A percentile compares a stretch with the other conserved stretches of the same genome.
Conservation (phyloP, 345 rosid species). For the Boechera stricta region DNA sequence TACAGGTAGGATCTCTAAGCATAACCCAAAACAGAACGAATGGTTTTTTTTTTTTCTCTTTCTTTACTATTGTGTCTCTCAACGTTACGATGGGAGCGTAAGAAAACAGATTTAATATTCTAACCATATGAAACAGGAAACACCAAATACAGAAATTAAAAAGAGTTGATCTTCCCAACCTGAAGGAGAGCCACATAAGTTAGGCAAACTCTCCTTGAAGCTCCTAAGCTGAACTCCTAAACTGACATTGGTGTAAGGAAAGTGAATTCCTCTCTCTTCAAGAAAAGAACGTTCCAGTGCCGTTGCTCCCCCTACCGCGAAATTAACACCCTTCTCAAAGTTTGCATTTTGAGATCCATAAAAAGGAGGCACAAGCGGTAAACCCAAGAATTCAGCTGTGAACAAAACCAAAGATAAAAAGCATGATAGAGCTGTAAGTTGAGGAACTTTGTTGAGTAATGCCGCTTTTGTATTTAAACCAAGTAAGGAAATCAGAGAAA, state of each 20-base stretch:
- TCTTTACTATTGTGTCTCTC: background rate
- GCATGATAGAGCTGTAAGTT: background rate
- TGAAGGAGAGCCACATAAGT: slow-evolving; percentile 44
- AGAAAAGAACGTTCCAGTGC: slow-evolving; percentile 48
- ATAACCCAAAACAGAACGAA: slow-evolving; percentile 17
- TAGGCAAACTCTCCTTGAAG: slow-evolving; percentile 51
- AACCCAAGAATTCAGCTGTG: slow-evolving; percentile 51
- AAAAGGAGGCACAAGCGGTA: slow-evolving; percentile 48
- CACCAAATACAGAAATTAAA: background rate
- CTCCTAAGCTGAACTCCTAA: slow-evolving; percentile 48
- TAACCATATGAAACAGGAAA: background rate
- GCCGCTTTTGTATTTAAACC: too few relatives aligned
- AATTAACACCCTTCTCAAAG: slow-evolving; percentile 51
- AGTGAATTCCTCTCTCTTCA: slow-evolving; percentile 42
- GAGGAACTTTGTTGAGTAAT: background rate
- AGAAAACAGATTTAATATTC: background rate
- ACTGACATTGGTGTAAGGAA: slow-evolving; percentile 40
- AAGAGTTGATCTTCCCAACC: slow-evolving; percentile 8
- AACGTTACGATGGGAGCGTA: too few relatives aligned
- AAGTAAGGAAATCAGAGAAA: too few relatives aligned
- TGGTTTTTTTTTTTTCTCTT: too few relatives aligned
- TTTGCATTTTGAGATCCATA: slow-evolving; percentile 35
- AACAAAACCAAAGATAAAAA: background rate
- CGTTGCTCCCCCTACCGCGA: slow-evolving; percentile 61
- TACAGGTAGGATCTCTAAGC: background rate